Base-by-base conservation (phyloP, 192 early-diverging fungal genomes). In the Coemansia sp. region DNA sequence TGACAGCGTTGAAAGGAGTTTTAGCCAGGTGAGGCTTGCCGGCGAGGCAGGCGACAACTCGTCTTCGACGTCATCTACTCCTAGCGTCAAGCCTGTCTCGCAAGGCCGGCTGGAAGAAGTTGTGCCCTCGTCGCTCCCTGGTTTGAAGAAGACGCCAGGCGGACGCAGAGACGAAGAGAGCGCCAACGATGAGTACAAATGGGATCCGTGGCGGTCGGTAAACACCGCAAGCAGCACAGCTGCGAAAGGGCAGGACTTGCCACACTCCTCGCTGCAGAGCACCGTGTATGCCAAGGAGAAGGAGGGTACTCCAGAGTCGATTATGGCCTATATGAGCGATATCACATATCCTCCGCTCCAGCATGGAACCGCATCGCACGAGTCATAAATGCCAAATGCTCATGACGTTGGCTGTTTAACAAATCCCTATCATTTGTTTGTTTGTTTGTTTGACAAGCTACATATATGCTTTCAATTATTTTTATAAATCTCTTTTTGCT, bases 321-420 rank as follows among this genome's bases (percentile, higher is more conserved):
- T 81, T 59, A 36, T 71, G 6, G 66, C 67, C 52, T 68, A 76
- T 47, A 75, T 75, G 67, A 66, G 70, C 64, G 78, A 81, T 48
- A 81, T 81, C 15, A 81, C 73, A 6, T 81, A 81, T 46, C 78
- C 78, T 11, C 78, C 78, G 13, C 67, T 81, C 8, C 78, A 80
- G 63, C 54, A 65, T n/a, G 15, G 40, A 62, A 71, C 41, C 41
- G 48, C 21, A 36, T 49, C 26, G 36, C 48, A 59, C 32, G 55
- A 57, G 15, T 54, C 6, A 26, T 54, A 49, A 49, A 18, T 9
- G 13, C 13, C 4, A 45, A 32, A 32, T 32, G 32, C 3, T 4
- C 32, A 32, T 32, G 2, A 32, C 32, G 32, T 4, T 32, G 32
- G 32, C 32, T 32, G 32, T 32, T 32, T 32, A 32, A 32, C 32